phyloP scores from a whole-genome alignment of 2,329 filamentous ascomycete species.

The Penicillium hordei region DNA sequence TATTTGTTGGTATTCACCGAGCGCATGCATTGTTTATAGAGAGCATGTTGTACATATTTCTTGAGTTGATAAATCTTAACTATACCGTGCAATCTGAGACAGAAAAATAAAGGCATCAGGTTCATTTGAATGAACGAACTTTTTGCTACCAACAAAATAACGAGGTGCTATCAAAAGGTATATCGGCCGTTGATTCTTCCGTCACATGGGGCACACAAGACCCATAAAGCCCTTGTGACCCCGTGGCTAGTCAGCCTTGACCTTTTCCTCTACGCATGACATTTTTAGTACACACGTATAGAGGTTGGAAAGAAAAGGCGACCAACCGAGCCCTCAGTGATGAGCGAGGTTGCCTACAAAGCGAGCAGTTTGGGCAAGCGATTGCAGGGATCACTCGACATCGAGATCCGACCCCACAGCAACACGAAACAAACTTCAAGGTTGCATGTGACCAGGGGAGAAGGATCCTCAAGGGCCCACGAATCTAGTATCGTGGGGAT shows the following conservation, averaged over 20 bases:
- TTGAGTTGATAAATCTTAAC: background rate
- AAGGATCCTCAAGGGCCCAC: conserved; percentile 31
- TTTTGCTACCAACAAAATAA: conserved; percentile 34
- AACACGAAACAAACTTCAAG: conserved; percentile 7
- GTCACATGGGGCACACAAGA: conserved; percentile 32
- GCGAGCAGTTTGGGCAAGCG: conserved; percentile 8
- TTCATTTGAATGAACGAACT: conserved; percentile 27
- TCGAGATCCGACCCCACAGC: conserved; percentile 24
- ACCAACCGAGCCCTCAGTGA: conserved; percentile 27
- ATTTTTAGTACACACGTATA: conserved; percentile 3
- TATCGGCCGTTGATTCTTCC: conserved; percentile 30
- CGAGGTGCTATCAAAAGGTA: conserved; percentile 30
- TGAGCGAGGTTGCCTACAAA: conserved; percentile 22
- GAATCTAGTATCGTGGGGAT: conserved; percentile 24
- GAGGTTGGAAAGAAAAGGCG: conserved; percentile 12
- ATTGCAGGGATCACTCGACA: conserved; percentile 30
- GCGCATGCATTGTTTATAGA: background rate
- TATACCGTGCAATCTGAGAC: background rate
- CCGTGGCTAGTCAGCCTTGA: conserved; percentile 19
- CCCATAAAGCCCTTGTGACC: conserved; percentile 23
- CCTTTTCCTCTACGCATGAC: conserved; percentile 15
- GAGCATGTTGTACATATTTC: background rate
- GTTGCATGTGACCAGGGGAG: conserved; percentile 8
- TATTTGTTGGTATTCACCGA: background rate
- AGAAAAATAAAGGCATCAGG: conserved; percentile 15